A percentile compares a stretch with the other conserved stretches of the same genome.
phyloP scores from a whole-genome alignment of 31 red algal genomes.

The Asparagopsis taxiformis region DNA sequence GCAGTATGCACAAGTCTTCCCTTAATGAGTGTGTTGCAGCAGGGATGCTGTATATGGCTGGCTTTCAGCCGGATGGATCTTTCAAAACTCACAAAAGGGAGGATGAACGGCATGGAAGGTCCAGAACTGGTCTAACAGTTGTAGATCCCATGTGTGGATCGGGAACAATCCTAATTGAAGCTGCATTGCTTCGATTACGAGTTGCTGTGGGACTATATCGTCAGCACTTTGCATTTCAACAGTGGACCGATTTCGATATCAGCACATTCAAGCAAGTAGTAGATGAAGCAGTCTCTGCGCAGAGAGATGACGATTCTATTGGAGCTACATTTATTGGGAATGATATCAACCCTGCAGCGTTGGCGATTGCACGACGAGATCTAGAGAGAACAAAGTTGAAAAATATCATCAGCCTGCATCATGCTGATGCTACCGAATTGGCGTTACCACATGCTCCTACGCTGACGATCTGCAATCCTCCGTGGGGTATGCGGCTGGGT shows the following conservation, averaged over 20 bases:
- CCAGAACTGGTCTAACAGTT: neutral
- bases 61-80: conserved; percentile 13
- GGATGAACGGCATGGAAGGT: neutral
- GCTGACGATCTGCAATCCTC: conserved; percentile 29
- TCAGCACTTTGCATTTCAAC: conserved; percentile 20
- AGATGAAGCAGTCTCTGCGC: conserved; percentile 3
- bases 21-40: conserved; percentile 61
- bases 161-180: conserved; percentile 48
- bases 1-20: conserved; percentile 10
- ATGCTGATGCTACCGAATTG: neutral
- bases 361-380: conserved; percentile 12
- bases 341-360: neutral
- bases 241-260: conserved; percentile 18
- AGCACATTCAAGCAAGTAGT: neutral
- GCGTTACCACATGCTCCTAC: neutral
- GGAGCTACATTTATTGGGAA: conserved; percentile 10
- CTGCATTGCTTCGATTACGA: conserved; percentile 17
- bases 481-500: conserved; percentile 44
- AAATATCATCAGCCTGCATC: neutral
- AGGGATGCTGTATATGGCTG: conserved; percentile 26
- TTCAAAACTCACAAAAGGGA: neutral
- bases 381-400: conserved; percentile 6
- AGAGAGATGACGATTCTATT: neutral
- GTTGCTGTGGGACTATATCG: conserved; percentile 43
- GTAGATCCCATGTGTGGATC: conserved; percentile 70